Evolutionary conservation across 768 basidiomycete genomes (phyloP), one percentile per base, ranked within the genome.

Genomic region (Lactifluus hygrophoroides): DNA sequence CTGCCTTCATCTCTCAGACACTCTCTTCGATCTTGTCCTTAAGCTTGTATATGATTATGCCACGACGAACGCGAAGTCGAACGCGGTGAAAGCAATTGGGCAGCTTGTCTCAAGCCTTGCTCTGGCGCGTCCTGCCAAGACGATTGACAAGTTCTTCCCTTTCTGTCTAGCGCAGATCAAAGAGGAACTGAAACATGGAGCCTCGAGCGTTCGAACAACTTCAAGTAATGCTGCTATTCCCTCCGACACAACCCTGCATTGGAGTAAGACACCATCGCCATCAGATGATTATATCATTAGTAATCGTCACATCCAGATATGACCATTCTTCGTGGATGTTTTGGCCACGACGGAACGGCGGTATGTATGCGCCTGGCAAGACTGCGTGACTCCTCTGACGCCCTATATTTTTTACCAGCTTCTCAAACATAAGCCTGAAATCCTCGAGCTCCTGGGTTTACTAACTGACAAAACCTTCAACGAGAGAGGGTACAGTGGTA

Each of bases 231-330:
- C 80, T 35, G 83, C 86, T 10, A 78, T 88, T 3, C 85, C 90
- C 7, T 89, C 88, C 3, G 90, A 92, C 64, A 91, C 90, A 6
- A 92, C 91, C 7, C 74, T 97, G 52, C 94, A 96, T 69, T 96
- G 94, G 90, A 94, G 90, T 91, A 66, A 72, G 59, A n/a, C 13
- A 37, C n/a, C 37, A 19, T 45, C 21, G 84, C 65, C 37, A 9
- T 56, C 23, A 52, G 30, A 32, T 49, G 32, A 49, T 49, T 32
- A 42, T 54, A 45, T 44, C 11, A 34, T 54, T 28, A 28, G 42
- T 25, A 21, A 38, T 45, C 45, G n/a, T 35, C 32, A n/a, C 49
- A 8, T 38, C 30, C 62, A 90, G 90, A 92, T 70, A 77, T 94
- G 70, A 77, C 85, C 6, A 87, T 95, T 40, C 75, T 95, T 23